A percentile compares a stretch with the other conserved stretches of the same genome.
These are phyloP conservation scores for Cladorrhinum sp. DNA, from an alignment of 2,329 filamentous ascomycete species.

Conservation along the genomic window DNA sequence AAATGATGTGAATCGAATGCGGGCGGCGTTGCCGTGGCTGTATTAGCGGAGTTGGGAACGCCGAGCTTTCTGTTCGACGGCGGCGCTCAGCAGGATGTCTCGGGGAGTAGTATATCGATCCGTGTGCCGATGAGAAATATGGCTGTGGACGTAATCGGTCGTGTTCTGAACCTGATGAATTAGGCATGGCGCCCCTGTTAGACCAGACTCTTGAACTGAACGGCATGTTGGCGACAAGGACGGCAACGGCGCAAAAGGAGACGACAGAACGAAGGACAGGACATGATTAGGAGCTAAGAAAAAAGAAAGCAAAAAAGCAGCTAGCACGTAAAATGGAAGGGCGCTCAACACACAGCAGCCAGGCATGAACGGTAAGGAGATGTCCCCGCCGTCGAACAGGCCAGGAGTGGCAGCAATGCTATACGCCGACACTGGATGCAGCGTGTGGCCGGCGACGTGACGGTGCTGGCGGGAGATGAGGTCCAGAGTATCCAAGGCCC, in stretches of 20 bases:
- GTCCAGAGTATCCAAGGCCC: conserved; percentile 21
- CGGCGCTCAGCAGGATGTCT: conserved; percentile 24
- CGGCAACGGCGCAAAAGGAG: not conserved
- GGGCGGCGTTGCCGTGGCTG: conserved; percentile 50
- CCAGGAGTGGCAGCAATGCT: conserved; percentile 18
- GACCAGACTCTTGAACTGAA: conserved; percentile 13
- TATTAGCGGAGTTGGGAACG: conserved; percentile 42
- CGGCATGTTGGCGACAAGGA: conserved; percentile 15
- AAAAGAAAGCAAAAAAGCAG: conserved; percentile 1
- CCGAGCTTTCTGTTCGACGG: conserved; percentile 24
- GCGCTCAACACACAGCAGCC: conserved; percentile 25
- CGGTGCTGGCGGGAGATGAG: conserved; percentile 25
- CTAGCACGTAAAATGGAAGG: not conserved
- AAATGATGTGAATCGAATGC: conserved; percentile 55
- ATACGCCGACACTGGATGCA: conserved; percentile 23
- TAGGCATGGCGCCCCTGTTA: conserved; percentile 23
- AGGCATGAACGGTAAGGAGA: conserved; percentile 22
- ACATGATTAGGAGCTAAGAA: not conserved
- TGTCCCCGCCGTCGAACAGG: conserved; percentile 16
- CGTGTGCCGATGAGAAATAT: conserved; percentile 25
- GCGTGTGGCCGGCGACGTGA: conserved; percentile 19
- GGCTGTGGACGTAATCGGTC: conserved; percentile 24
- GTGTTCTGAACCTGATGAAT: conserved; percentile 26
- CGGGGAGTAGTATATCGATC: conserved; percentile 30
- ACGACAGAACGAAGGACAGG: conserved; percentile 5